Evolutionary conservation across 2,329 filamentous ascomycete genomes (phyloP).

Genomic region (Fusarium palustre): DNA sequence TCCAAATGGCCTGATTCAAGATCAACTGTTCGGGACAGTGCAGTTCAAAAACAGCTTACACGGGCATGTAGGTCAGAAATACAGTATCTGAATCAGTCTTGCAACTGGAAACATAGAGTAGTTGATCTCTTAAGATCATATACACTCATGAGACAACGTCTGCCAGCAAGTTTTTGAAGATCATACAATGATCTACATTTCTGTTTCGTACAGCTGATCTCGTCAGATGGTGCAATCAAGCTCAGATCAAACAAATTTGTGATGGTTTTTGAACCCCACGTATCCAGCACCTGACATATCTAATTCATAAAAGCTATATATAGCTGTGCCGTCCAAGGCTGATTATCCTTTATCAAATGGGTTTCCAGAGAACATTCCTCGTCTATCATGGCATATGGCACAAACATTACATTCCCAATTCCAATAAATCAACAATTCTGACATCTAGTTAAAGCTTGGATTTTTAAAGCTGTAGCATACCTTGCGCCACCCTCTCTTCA

Average conservation of each 20-base stretch:
- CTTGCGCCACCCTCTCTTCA: conserved; percentile 54
- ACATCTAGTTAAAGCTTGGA: neutral
- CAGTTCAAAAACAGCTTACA: neutral
- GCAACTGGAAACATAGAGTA: neutral
- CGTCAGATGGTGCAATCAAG: neutral
- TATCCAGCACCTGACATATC: conserved; percentile 9
- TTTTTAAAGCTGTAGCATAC: conserved; percentile 50
- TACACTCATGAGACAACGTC: neutral
- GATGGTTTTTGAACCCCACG: conserved; percentile 22
- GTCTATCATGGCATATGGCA: neutral
- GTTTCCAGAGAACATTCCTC: neutral
- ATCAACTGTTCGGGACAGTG: neutral
- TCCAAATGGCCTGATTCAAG: neutral
- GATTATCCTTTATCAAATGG: neutral
- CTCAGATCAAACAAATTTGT: conserved; percentile 8
- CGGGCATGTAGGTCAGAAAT: neutral
- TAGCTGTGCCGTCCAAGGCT: neutral
- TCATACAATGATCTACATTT: neutral
- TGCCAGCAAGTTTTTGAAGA: neutral
- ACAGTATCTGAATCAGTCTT: neutral
- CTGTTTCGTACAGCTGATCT: conserved; percentile 13
- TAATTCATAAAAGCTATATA: conserved; percentile 2
- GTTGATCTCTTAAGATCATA: neutral
- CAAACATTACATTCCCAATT: neutral
- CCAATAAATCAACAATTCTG: neutral